A percentile compares a stretch with the other conserved stretches of the same genome.
phyloP scores from a whole-genome alignment of 352 stramenopile species.

The Elongisporangium prolatum region DNA sequence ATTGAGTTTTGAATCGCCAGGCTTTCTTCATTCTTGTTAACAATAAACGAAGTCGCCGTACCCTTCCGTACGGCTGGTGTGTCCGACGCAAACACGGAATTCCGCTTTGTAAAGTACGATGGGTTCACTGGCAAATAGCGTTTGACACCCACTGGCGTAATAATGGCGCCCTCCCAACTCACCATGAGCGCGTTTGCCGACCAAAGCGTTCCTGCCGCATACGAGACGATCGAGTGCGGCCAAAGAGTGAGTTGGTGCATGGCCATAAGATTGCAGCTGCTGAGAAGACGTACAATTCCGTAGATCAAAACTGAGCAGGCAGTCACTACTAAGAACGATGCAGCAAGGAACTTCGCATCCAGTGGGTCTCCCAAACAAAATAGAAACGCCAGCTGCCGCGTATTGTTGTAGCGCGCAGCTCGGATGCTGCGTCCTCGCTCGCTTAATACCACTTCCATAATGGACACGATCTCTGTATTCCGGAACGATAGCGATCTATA shows the following conservation, averaged over 20 bases:
- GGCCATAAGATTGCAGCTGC: not conserved
- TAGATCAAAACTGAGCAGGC: not conserved
- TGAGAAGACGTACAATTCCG: not conserved
- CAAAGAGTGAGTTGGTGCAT: not conserved
- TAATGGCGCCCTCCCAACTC: not conserved
- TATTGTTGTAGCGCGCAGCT: not conserved
- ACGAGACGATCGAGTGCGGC: not conserved
- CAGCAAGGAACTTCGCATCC: not conserved
- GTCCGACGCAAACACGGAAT: not conserved
- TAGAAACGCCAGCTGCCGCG: not conserved
- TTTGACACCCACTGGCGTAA: not conserved
- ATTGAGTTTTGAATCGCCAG: not conserved
- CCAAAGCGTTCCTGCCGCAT: not conserved
- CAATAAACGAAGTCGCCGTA: not conserved
- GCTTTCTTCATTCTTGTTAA: not conserved
- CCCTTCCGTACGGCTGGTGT: too few species aligned
- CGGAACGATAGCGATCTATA: not conserved
- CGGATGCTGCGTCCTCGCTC: not conserved
- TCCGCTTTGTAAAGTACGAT: not conserved
- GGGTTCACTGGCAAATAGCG: not conserved
- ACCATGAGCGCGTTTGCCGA: not conserved
- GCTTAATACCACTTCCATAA: not conserved
- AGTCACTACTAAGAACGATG: not conserved
- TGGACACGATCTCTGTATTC: not conserved
- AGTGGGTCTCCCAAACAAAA: not conserved